Base-by-base conservation (phyloP, 495 filamentous ascomycete genomes). In the Tuber umbilicatum region DNA sequence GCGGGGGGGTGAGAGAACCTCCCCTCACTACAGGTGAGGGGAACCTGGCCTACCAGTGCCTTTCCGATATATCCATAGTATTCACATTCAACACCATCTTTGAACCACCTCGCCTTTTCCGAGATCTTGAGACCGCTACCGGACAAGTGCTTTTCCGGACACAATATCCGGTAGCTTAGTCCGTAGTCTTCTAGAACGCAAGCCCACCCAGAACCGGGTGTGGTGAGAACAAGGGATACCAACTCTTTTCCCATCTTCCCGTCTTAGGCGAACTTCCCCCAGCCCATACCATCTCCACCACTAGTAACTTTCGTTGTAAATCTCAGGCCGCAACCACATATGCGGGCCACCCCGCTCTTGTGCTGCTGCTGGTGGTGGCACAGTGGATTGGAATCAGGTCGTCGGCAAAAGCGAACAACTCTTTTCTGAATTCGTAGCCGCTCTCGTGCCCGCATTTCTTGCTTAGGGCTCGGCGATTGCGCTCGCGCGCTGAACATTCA, bases 241-340 rank as follows among this genome's bases (percentile, higher is more conserved):
- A 12, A 78, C 77, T 23, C 70, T 70, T 97, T 97, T 74, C 89
- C 83, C 94, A 97, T 97, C 77, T 89, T 86, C 0, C 94, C 94
- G 47, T 92, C 88, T 38, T 86, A 86, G 1, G 89, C 91, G 84
- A 93, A 97, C 0, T 93, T 97, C 94, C 93, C 97, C 92, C 38
- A 97, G 86, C 0, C 94, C 94, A 82, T 96, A 97, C 67, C 92
- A 94, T 27, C 94, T 87, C 87, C 92, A 96, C 94, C 93, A 97
- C 79, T 92, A 90, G 80, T 93, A 91, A 1, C 86, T 75, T 9
- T 83, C 84, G 80, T 97, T 93, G 72, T 89, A 87, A 84, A 89
- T 97, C 83, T 97, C 93, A 76, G 97, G 97, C 93, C 93, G 97
- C 83, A 97, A 97, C 83, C 96, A 91, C 60, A 95, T 93, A n/a